These are phyloP conservation scores for Schoenoplectus triqueter DNA, from an alignment of 202 grass and related monocot species.

Conservation along the genomic window DNA sequence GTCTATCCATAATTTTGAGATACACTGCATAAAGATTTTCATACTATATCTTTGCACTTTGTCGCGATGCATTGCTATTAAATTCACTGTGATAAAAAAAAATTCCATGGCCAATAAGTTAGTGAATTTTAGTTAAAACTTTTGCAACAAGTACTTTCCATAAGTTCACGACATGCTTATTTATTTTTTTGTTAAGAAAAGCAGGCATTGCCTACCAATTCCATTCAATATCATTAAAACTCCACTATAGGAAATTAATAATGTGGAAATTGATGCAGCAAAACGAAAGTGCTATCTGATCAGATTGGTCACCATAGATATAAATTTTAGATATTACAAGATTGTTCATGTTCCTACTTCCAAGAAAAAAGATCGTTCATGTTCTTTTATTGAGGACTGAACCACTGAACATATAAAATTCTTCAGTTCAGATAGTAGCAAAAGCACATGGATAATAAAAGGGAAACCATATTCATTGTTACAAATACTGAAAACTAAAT, in stretches of 20 bases:
- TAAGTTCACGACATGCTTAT: too few relatives aligned
- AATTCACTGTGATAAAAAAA: neutral
- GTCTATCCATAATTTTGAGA: neutral
- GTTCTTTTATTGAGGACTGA: neutral
- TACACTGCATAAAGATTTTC: neutral
- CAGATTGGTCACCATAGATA: neutral
- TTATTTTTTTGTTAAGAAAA: too few relatives aligned
- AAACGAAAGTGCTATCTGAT: neutral
- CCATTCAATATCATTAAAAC: too few relatives aligned
- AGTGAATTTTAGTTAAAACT: neutral
- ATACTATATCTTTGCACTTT: neutral
- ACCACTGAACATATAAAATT: neutral
- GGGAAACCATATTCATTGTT: neutral
- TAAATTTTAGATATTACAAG: neutral
- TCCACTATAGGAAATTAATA: neutral
- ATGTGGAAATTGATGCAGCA: neutral
- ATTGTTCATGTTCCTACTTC: neutral
- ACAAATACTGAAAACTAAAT: neutral
- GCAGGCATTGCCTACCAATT: too few relatives aligned
- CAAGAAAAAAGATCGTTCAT: too few relatives aligned
- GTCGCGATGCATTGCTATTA: neutral
- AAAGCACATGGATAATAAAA: neutral
- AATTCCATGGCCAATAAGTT: neutral
- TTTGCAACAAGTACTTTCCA: neutral
- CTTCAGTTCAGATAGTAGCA: neutral